These are phyloP conservation scores for Mortierella sp. DNA, from an alignment of 371 early-diverging fungal species.

Conservation along the genomic window DNA sequence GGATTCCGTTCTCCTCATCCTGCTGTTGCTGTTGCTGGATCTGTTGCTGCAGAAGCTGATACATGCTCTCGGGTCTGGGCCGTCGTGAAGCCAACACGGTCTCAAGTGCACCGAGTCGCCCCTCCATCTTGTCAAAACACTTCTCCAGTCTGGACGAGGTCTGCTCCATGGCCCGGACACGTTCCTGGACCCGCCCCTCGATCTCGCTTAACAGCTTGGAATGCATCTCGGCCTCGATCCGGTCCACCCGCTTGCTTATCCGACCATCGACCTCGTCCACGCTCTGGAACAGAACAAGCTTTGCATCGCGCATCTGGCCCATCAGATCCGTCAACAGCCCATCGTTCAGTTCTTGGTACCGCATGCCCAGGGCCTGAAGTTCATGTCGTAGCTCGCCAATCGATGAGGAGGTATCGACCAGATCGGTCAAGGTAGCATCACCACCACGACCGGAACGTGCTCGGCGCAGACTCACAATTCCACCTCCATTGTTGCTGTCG, in stretches of 20 bases:
- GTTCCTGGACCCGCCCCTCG: conserved; percentile 53
- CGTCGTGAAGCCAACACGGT: conserved; percentile 46
- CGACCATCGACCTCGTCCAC: conserved; percentile 57
- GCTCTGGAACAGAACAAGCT: conserved; percentile 53
- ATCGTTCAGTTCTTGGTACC: conserved; percentile 55
- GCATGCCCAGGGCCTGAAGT: conserved; percentile 34
- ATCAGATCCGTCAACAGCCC: conserved; percentile 50
- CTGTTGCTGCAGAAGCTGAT: conserved; percentile 50
- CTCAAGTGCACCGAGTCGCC: conserved; percentile 46
- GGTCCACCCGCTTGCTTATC: conserved; percentile 50
- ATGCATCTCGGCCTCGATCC: conserved; percentile 58
- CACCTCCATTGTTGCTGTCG: background rate
- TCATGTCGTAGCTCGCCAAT: conserved; percentile 48
- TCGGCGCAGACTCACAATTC: conserved; percentile 20
- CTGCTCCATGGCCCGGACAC: conserved; percentile 55
- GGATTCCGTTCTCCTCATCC: conserved; percentile 25
- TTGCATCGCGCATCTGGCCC: conserved; percentile 57
- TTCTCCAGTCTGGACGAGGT: conserved; percentile 47
- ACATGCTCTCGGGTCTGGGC: conserved; percentile 56
- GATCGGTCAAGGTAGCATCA: conserved; percentile 14
- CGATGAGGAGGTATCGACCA: conserved; percentile 33
- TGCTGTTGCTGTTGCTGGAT: conserved; percentile 46
- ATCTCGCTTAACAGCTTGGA: conserved; percentile 51
- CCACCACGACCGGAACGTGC: background rate
- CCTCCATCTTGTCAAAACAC: conserved; percentile 56